Conservation (phyloP, 306 rosid species). For the Quercus variabilis region DNA sequence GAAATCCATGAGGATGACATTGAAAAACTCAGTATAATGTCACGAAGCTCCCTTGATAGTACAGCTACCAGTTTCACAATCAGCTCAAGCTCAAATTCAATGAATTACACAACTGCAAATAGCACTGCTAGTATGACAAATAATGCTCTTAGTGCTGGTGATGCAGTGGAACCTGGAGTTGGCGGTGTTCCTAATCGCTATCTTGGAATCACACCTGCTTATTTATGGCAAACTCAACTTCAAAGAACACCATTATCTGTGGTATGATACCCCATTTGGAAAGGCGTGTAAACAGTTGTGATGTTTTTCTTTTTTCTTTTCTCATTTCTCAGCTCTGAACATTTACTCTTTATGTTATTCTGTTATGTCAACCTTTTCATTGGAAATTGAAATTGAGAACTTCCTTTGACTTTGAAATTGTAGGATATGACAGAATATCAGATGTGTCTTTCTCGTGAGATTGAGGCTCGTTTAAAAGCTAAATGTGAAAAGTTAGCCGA, state of each 20-base stretch:
- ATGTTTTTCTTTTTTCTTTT: neutral
- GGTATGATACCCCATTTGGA: slow-evolving; percentile 38
- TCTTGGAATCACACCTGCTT: slow-evolving; percentile 85
- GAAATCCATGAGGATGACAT: slow-evolving; percentile 83
- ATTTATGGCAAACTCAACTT: slow-evolving; percentile 86
- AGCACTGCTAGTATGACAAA: slow-evolving; percentile 43
- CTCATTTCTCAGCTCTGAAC: no score
- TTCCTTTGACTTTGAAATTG: slow-evolving; percentile 5
- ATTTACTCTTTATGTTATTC: neutral
- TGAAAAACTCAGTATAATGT: slow-evolving; percentile 65
- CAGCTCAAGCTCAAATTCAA: slow-evolving; percentile 62
- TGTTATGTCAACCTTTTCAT: slow-evolving; percentile 7
- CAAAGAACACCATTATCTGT: slow-evolving; percentile 56
- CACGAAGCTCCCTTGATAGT: slow-evolving; percentile 76
- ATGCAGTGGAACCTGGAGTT: slow-evolving; percentile 59
- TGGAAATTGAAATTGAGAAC: slow-evolving; percentile 1
- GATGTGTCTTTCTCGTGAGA: slow-evolving; percentile 65
- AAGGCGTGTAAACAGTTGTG: neutral
- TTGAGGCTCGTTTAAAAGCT: slow-evolving; percentile 68
- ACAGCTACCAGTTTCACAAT: slow-evolving; percentile 41
- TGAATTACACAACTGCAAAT: slow-evolving; percentile 57
- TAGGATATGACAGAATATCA: slow-evolving; percentile 87
- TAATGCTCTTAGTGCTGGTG: slow-evolving; percentile 40
- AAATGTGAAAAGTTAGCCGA: slow-evolving; percentile 73
- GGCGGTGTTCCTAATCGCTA: slow-evolving; percentile 86